Evolutionary conservation across 768 basidiomycete genomes (phyloP).

Genomic region (Coprinopsis cinerea): DNA sequence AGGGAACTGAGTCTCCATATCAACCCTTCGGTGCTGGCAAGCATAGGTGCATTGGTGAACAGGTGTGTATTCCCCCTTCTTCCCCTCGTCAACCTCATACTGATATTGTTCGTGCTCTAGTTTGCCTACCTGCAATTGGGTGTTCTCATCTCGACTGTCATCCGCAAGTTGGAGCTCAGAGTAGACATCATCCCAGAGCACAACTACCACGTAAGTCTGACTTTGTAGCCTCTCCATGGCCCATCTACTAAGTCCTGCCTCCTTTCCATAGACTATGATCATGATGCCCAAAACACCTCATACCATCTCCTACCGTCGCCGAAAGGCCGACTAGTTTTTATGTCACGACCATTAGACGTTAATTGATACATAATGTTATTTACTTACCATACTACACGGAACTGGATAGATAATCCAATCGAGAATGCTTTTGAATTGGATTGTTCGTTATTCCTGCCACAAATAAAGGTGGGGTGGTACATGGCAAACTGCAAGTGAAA

Average conservation of each 20-base stretch:
- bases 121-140: constrained; percentile 96
- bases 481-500: too few species aligned
- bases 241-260: background rate
- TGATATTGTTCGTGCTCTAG: constrained; percentile 26
- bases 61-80: constrained; percentile 36
- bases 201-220: constrained; percentile 78
- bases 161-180: constrained; percentile 71
- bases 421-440: too few species aligned
- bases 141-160: constrained; percentile 69
- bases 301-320: constrained; percentile 59
- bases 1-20: constrained; percentile 94
- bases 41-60: constrained; percentile 93
- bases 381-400: too few species aligned
- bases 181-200: constrained; percentile 72
- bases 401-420: too few species aligned
- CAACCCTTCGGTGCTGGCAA: constrained; percentile 97
- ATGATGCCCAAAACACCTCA: constrained; percentile 76
- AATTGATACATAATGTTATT: background rate
- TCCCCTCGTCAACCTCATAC: background rate
- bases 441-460: too few species aligned
- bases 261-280: constrained; percentile 74
- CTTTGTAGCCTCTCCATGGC: background rate
- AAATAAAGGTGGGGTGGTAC: too few species aligned
- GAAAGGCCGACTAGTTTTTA: constrained; percentile 41
- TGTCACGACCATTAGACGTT: background rate